A percentile compares a stretch with the other conserved stretches of the same genome.
Evolutionary conservation across 805 yeast species (phyloP).

Genomic region (Saturnispora diversa): DNA sequence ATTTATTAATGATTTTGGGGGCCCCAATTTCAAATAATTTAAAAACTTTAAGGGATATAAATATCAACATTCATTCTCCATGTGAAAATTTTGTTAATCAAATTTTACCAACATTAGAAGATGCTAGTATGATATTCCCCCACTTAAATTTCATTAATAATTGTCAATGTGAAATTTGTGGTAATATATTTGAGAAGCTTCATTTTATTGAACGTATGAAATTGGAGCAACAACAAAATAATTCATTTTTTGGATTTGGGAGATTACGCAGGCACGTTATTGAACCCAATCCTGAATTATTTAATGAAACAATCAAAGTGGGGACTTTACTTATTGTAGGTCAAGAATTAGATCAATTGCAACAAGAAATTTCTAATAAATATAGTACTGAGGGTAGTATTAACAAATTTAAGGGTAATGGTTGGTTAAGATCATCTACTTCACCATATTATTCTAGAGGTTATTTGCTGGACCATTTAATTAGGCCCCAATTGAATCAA

Average conservation of each 20-base stretch:
- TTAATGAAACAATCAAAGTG: constrained; percentile 25
- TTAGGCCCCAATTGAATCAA: constrained; percentile 20
- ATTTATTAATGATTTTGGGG: constrained; percentile 28
- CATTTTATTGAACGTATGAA: constrained; percentile 1
- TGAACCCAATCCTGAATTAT: constrained; percentile 6
- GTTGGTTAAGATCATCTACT: constrained; percentile 15
- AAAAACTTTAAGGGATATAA: constrained; percentile 20
- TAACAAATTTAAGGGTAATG: constrained; percentile 14
- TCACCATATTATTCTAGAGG: constrained; percentile 17
- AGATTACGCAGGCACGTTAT: constrained; percentile 9
- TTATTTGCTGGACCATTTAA: constrained; percentile 27
- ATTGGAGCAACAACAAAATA: constrained; percentile 2
- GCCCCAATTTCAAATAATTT: constrained; percentile 25
- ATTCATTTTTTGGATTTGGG: constrained; percentile 9
- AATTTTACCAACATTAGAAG: constrained; percentile 25
- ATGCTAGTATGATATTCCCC: constrained; percentile 26
- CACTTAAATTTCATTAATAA: constrained; percentile 22
- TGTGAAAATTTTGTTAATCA: constrained; percentile 28
- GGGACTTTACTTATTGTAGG: constrained; percentile 29
- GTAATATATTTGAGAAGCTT: constrained; percentile 12
- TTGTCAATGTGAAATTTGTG: constrained; percentile 23
- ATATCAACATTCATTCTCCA: constrained; percentile 24
- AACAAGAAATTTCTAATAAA: constrained; percentile 13
- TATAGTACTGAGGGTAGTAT: constrained; percentile 11
- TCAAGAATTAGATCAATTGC: constrained; percentile 24